Conservation (phyloP, 2,329 filamentous ascomycete genomes). For the Arthrinium puccinioides region DNA sequence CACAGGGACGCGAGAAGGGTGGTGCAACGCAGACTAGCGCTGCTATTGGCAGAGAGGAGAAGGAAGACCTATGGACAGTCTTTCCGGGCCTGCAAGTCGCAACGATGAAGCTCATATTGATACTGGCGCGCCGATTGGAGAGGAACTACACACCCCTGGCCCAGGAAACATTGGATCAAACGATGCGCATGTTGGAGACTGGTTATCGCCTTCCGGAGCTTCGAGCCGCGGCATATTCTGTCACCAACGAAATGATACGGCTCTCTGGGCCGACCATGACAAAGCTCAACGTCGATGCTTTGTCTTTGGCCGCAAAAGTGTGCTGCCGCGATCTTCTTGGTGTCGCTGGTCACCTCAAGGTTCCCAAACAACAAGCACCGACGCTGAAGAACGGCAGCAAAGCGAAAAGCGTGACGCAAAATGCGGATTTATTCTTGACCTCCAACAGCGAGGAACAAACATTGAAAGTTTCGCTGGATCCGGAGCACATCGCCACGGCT, state of each 20-base stretch:
- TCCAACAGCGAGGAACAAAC: conserved; percentile 26
- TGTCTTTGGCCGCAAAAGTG: conserved; percentile 54
- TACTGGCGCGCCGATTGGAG: conserved; percentile 51
- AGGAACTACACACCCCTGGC: conserved; percentile 50
- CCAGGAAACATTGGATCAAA: conserved; percentile 62
- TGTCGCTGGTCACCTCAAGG: conserved; percentile 40
- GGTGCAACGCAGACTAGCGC: conserved; percentile 58
- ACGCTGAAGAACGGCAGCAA: conserved; percentile 30
- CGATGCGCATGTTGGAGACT: conserved; percentile 62
- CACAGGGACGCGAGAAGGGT: conserved; percentile 33
- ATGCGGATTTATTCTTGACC: conserved; percentile 67
- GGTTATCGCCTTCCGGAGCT: conserved; percentile 44
- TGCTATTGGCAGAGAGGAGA: conserved; percentile 72
- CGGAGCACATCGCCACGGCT: conserved; percentile 49
- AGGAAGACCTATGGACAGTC: conserved; percentile 66
- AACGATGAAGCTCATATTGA: conserved; percentile 54
- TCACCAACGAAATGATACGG: conserved; percentile 50
- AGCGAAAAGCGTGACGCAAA: conserved; percentile 40
- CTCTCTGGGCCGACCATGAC: conserved; percentile 59
- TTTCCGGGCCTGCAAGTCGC: conserved; percentile 70
- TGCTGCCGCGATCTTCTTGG: conserved; percentile 70
- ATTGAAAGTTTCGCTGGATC: conserved; percentile 25
- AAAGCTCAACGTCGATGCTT: conserved; percentile 56
- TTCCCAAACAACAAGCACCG: conserved; percentile 22
- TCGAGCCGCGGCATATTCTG: conserved; percentile 52